These are phyloP conservation scores for Fusarium sp. DNA, from an alignment of 2,329 filamentous ascomycete species.

Conservation along the genomic window DNA sequence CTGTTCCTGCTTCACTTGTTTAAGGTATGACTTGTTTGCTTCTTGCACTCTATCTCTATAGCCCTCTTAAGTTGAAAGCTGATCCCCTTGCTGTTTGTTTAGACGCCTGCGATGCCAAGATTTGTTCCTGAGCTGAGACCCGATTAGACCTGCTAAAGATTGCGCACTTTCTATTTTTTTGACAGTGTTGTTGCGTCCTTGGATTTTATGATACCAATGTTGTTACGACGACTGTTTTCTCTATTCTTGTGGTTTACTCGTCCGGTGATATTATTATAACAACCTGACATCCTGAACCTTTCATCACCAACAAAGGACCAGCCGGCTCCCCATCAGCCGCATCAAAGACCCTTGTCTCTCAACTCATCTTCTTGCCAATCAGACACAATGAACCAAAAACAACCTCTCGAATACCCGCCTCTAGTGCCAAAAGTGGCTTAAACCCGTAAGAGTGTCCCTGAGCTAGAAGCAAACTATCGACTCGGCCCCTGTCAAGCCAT, in stretches of 20 bases:
- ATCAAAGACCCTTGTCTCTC: neutral
- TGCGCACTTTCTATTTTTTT: neutral
- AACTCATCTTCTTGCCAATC: neutral
- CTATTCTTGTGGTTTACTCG: too few species aligned
- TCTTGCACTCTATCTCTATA: neutral
- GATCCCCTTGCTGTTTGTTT: neutral
- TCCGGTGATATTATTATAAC: neutral
- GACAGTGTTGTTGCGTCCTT: neutral
- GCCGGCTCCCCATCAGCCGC: neutral
- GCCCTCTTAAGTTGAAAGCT: neutral
- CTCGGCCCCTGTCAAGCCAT: neutral
- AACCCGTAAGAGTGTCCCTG: neutral
- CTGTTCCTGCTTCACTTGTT: neutral
- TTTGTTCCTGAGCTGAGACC: neutral
- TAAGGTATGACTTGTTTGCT: neutral
- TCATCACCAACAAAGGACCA: too few species aligned
- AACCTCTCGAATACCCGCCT: neutral
- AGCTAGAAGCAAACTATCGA: neutral
- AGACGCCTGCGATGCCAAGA: neutral
- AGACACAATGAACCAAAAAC: neutral
- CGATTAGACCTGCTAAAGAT: neutral
- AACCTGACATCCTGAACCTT: neutral
- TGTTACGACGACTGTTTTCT: too few species aligned
- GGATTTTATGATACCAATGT: neutral
- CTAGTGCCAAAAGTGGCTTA: neutral